A percentile compares a stretch with the other conserved stretches of the same genome.
Conservation (phyloP, 2,329 filamentous ascomycete species). For the Zasmidium citrigriseum region DNA sequence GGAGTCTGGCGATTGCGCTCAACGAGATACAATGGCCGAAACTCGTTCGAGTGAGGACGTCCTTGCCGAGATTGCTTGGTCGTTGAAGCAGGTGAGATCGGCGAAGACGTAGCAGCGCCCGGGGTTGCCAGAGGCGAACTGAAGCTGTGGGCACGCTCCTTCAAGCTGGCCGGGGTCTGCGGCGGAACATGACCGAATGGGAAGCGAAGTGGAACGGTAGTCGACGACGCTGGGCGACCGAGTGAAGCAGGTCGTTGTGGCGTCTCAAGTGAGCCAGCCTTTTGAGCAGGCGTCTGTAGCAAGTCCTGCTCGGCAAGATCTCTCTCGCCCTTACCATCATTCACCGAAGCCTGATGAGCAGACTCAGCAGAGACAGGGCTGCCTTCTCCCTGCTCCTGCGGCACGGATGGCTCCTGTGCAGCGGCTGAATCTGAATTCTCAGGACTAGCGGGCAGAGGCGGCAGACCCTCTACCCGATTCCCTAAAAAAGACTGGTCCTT, state of each 20-base stretch:
- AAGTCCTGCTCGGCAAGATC: constrained; percentile 1
- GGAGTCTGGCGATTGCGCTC: constrained; percentile 60
- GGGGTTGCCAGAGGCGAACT: constrained; percentile 18
- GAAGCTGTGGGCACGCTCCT: constrained; percentile 34
- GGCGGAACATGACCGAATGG: constrained; percentile 33
- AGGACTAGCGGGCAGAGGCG: constrained; percentile 42
- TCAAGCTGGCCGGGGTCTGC: constrained; percentile 24
- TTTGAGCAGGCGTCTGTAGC: not conserved
- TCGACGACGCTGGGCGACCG: constrained; percentile 30
- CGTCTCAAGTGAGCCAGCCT: constrained; percentile 6
- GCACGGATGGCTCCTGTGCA: constrained; percentile 1
- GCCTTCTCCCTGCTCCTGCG: constrained; percentile 35
- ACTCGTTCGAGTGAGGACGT: constrained; percentile 52
- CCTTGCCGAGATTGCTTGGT: constrained; percentile 22
- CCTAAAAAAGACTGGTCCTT: constrained; percentile 63
- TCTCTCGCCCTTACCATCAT: not conserved
- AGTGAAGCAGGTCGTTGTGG: constrained; percentile 18
- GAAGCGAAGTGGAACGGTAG: constrained; percentile 38
- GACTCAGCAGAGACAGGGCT: constrained; percentile 33
- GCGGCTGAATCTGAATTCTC: constrained; percentile 29
- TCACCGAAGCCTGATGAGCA: constrained; percentile 9
- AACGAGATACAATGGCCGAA: constrained; percentile 80
- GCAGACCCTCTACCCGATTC: constrained; percentile 62
- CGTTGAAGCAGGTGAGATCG: constrained; percentile 24
- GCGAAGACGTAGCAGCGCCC: not conserved